phyloP scores from a whole-genome alignment of 2,329 filamentous ascomycete species.

The Pseudocercospora cruenta region DNA sequence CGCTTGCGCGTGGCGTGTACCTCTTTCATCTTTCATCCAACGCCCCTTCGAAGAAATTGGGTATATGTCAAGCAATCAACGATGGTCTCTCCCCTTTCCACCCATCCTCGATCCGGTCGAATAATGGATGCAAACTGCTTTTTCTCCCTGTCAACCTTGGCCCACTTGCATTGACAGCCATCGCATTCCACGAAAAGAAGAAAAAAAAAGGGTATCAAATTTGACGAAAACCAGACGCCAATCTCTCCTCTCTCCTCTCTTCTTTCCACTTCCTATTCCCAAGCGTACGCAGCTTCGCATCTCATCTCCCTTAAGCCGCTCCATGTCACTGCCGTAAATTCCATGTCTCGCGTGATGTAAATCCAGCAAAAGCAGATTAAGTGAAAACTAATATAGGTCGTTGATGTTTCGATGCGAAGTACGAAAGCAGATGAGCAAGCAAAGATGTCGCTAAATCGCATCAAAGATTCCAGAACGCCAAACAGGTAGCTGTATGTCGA shows the following conservation, averaged over 20 bases:
- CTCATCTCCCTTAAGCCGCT: constrained; percentile 2
- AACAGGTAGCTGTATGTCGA: neutral
- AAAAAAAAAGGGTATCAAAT: neutral
- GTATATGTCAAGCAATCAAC: neutral
- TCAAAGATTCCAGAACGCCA: neutral
- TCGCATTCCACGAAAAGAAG: neutral
- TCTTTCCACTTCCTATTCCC: neutral
- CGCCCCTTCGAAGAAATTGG: neutral
- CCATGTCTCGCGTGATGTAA: neutral
- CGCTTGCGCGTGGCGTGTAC: neutral
- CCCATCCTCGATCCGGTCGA: neutral
- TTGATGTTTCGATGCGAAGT: neutral
- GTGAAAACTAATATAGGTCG: neutral
- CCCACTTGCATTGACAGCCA: neutral
- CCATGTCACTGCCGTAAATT: neutral
- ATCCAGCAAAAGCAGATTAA: neutral
- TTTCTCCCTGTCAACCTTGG: neutral
- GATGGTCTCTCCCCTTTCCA: neutral
- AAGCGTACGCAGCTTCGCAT: neutral
- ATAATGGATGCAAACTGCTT: neutral
- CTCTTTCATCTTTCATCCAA: neutral
- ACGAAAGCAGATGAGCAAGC: neutral
- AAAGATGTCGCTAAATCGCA: constrained; percentile 5
- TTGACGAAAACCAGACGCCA: neutral
- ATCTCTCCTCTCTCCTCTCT: neutral